phyloP scores from a whole-genome alignment of 176 grass and related monocot species.

The Oryza nivara region DNA sequence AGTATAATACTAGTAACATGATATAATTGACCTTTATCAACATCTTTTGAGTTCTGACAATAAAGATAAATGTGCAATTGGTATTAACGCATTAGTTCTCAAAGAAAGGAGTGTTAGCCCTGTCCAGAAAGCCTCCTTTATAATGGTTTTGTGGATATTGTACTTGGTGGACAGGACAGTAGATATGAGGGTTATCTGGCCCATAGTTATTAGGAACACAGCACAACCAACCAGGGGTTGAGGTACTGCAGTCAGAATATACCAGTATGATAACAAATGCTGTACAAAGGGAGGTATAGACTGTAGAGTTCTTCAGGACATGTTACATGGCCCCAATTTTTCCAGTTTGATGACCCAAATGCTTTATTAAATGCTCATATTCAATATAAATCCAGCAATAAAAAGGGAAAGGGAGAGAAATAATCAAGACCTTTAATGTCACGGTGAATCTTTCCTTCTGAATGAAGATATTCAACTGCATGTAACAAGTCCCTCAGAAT shows the following conservation, averaged over 20 bases:
- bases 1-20: neutral
- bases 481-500: conserved; percentile 95
- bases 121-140: neutral
- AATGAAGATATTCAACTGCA: conserved; percentile 97
- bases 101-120: neutral
- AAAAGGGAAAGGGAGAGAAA: neutral
- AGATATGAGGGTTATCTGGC: neutral
- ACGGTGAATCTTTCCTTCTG: conserved; percentile 97
- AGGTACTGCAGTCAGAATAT: neutral
- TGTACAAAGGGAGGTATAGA: neutral
- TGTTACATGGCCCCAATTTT: neutral
- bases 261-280: neutral
- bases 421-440: conserved; percentile 82
- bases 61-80: neutral
- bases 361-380: neutral
- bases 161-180: neutral
- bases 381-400: conserved; percentile 17
- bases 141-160: neutral
- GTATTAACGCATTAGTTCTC: neutral
- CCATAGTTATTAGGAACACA: neutral
- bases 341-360: neutral
- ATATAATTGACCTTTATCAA: neutral
- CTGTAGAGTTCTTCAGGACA: neutral
- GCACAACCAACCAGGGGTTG: neutral
- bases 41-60: neutral